These are phyloP conservation scores for Colletotrichum orchidophilum DNA, from an alignment of 2,329 filamentous ascomycete species.

Conservation along the genomic window DNA sequence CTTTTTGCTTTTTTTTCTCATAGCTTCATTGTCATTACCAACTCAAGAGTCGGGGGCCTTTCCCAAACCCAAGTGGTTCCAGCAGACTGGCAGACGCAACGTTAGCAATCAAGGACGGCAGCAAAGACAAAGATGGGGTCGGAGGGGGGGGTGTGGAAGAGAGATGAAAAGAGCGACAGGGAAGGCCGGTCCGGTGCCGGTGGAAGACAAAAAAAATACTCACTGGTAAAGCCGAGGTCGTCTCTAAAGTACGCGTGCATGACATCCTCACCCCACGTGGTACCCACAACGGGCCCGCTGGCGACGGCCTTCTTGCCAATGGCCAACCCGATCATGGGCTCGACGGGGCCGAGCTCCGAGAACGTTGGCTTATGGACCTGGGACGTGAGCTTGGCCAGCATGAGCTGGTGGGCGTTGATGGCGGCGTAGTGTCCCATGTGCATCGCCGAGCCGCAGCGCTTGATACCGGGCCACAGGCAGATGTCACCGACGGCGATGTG, in stretches of 20 bases:
- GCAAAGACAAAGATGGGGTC: not conserved
- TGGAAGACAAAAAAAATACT: constrained; percentile 40
- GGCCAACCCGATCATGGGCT: constrained; percentile 75
- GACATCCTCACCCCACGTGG: constrained; percentile 68
- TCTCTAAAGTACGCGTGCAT: constrained; percentile 72
- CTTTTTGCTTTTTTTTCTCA: not conserved
- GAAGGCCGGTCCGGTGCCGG: not conserved
- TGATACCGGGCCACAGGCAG: constrained; percentile 79
- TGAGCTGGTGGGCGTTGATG: constrained; percentile 72
- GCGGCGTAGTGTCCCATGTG: constrained; percentile 75
- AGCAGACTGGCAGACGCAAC: constrained; percentile 57
- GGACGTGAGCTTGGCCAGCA: constrained; percentile 54
- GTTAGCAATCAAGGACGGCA: constrained; percentile 30
- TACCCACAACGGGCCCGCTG: constrained; percentile 66
- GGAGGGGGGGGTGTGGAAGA: not conserved
- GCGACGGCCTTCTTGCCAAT: constrained; percentile 75
- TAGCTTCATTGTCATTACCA: not conserved
- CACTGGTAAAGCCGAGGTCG: constrained; percentile 72
- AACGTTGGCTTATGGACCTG: constrained; percentile 52
- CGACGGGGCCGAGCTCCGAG: constrained; percentile 60
- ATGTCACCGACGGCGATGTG: constrained; percentile 80
- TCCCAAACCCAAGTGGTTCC: constrained; percentile 61
- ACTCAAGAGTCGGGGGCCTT: constrained; percentile 13
- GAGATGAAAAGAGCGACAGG: not conserved
- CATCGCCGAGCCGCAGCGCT: constrained; percentile 81